These are phyloP conservation scores for Entoloma clypeatum DNA, from an alignment of 1,284 basidiomycete species.

Conservation along the genomic window DNA sequence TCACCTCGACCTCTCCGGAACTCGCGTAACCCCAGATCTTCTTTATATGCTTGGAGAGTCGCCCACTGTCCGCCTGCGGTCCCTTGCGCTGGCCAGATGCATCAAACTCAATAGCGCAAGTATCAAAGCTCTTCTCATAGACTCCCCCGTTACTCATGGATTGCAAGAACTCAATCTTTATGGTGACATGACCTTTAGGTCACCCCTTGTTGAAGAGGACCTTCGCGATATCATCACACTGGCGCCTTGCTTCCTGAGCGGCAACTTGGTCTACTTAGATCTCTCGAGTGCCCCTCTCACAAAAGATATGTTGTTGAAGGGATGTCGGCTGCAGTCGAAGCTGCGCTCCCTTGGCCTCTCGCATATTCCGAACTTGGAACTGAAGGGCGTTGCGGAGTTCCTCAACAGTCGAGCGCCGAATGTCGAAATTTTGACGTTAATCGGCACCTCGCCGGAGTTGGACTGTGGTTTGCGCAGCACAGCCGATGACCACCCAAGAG, in stretches of 20 bases:
- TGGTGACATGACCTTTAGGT: slow-evolving; percentile 83
- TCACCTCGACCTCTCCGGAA: slow-evolving; percentile 87
- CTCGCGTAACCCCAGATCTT: slow-evolving; percentile 77
- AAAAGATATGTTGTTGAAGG: slow-evolving; percentile 52
- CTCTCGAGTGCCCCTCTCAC: slow-evolving; percentile 82
- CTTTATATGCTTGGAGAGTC: slow-evolving; percentile 66
- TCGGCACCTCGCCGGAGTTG: slow-evolving; percentile 75
- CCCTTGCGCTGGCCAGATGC: slow-evolving; percentile 88
- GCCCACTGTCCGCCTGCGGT: slow-evolving; percentile 63
- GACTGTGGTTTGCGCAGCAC: slow-evolving; percentile 47
- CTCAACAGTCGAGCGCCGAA: slow-evolving; percentile 66
- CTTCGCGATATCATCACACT: slow-evolving; percentile 64
- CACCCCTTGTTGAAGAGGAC: slow-evolving; percentile 71
- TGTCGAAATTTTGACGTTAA: slow-evolving; percentile 84
- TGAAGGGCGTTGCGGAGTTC: slow-evolving; percentile 70
- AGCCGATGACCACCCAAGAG: slow-evolving; percentile 27
- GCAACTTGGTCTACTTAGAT: slow-evolving; percentile 84
- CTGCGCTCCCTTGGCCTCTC: slow-evolving; percentile 88
- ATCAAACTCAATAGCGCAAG: slow-evolving; percentile 78
- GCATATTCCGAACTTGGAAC: slow-evolving; percentile 71
- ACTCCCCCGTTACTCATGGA: slow-evolving; percentile 60
- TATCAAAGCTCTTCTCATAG: slow-evolving; percentile 72
- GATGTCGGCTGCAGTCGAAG: slow-evolving; percentile 64
- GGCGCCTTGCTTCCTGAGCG: slow-evolving; percentile 81
- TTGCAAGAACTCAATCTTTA: slow-evolving; percentile 85